Evolutionary conservation across 1,284 basidiomycete genomes (phyloP), one percentile per base, ranked within the genome.

Genomic region (Ceratobasidium sp.): DNA sequence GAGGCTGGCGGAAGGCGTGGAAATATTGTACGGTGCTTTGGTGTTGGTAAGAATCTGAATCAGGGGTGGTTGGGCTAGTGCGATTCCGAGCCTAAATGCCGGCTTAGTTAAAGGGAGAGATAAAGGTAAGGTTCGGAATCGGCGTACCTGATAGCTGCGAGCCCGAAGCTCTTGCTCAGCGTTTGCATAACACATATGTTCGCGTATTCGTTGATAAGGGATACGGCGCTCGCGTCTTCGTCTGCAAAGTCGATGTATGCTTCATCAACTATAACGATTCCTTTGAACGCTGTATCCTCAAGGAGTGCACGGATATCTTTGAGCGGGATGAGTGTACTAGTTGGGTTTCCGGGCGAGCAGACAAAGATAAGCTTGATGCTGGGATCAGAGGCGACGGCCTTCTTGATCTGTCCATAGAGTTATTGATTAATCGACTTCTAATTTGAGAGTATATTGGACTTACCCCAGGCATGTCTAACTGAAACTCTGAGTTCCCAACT

Each of bases 21-120:
- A 97, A 77, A 99, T 91, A 82, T 98, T 98, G 85, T 99, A 99
- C 0, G 97, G 97, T 0, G 97, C 98, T 82, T 99, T 99, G 66
- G 97, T 94, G 82, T 98, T 99, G 78, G 91, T 90, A 75, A 99
- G 88, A 77, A 98, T 88, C 80, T 97, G 96, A 59, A 98, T 91
- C 21, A 98, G 84, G 0, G 93, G 89, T 0, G 95, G 95, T 76
- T 96, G 92, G 1, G 95, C 94, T 74, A 98, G 85, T 0, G 95
- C 95, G 73, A 97, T 89, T 1, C 98, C 97, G 30, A 99, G 84
- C 57, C 95, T 96, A 76, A 5, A 26, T 35, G n/a, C 23, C 8
- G 43, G 23, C 26, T 47, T 21, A 44, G 14, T 23, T 16, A 26
- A 46, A 9, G 55, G 14, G 54, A 18, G 30, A 9, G 41, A 16